Conservation (phyloP, 306 rosid genomes). For the Benincasa hispida region DNA sequence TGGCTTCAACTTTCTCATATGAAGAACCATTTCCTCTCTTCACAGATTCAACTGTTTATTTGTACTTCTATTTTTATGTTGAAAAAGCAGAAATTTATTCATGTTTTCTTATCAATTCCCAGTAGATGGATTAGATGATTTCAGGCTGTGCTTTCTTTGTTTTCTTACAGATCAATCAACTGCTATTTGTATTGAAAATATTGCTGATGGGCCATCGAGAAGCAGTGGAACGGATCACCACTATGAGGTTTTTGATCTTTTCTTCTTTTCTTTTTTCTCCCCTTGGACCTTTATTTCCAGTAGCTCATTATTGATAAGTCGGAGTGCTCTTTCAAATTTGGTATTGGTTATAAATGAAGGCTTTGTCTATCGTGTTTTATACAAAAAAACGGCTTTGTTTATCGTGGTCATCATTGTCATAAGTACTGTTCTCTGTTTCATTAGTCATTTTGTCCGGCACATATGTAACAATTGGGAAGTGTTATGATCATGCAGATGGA, state of each 20-base stretch:
- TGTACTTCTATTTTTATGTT: background rate
- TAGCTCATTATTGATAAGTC: background rate
- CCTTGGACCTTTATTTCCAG: background rate
- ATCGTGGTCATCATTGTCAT: background rate
- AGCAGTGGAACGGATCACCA: slow-evolving; percentile 22
- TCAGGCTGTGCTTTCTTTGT: slow-evolving; percentile 3
- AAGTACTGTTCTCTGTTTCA: background rate
- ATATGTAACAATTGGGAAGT: background rate
- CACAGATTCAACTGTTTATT: background rate
- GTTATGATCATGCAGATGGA: slow-evolving; percentile 29
- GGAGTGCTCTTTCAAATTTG: background rate
- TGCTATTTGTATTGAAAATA: slow-evolving; percentile 19
- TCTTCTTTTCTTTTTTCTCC: background rate
- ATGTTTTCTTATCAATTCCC: background rate
- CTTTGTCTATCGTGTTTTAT: background rate
- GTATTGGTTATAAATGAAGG: background rate
- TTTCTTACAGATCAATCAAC: slow-evolving; percentile 26
- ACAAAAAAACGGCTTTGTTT: too few relatives aligned
- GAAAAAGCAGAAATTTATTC: background rate
- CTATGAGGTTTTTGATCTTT: slow-evolving; percentile 32
- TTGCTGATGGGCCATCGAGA: slow-evolving; percentile 10
- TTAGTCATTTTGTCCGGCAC: background rate
- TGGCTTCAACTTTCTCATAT: background rate
- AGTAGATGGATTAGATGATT: background rate
- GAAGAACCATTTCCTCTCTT: background rate